These are phyloP conservation scores for Russula griseocarnosa DNA, from an alignment of 768 basidiomycete species.

Conservation along the genomic window DNA sequence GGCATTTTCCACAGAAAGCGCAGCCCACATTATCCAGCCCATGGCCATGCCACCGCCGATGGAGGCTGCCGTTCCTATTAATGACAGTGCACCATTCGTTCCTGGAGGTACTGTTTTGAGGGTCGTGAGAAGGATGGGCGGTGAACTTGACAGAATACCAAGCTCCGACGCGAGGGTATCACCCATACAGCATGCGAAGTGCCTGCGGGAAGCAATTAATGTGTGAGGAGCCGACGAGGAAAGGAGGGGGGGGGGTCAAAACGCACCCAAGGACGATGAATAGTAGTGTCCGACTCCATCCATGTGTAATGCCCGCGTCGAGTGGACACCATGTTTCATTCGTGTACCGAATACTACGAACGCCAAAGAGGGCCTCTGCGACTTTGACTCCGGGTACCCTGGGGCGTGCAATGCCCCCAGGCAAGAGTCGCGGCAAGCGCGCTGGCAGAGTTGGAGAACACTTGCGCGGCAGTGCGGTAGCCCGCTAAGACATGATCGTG, in stretches of 20 bases:
- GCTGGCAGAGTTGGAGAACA: conserved; percentile 72
- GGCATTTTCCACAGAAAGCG: conserved; percentile 58
- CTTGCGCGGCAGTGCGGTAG: conserved; percentile 75
- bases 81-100: conserved; percentile 84
- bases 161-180: conserved; percentile 93
- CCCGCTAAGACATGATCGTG: conserved; percentile 64
- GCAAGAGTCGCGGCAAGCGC: conserved; percentile 54
- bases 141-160: conserved; percentile 71
- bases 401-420: conserved; percentile 61
- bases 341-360: conserved; percentile 35
- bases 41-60: conserved; percentile 68
- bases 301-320: conserved; percentile 41
- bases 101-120: conserved; percentile 73
- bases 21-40: conserved; percentile 55
- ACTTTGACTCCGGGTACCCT: conserved; percentile 33
- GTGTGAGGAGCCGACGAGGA: not conserved
- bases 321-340: conserved; percentile 59
- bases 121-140: conserved; percentile 77
- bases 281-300: conserved; percentile 59
- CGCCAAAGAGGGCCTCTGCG: conserved; percentile 24
- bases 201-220: conserved; percentile 42
- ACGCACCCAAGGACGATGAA: conserved; percentile 64
- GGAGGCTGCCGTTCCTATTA: conserved; percentile 70
- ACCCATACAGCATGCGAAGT: conserved; percentile 84
- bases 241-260: conserved; percentile 5